phyloP scores from a whole-genome alignment of 345 rosid species.

The Murraya paniculata region DNA sequence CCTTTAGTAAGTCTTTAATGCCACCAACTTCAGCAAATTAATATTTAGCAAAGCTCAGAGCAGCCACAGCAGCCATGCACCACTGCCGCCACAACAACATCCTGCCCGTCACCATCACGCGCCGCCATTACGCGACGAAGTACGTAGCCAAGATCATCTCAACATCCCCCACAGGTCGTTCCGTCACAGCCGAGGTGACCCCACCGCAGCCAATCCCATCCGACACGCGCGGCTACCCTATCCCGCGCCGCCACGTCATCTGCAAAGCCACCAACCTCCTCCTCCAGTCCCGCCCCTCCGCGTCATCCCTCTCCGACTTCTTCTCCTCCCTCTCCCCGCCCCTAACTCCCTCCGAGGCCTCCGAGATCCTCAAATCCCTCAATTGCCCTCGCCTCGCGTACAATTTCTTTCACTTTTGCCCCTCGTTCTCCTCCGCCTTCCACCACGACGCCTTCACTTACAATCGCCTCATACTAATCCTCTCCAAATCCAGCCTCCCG shows the following conservation, averaged over 20 bases:
- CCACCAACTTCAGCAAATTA: too few relatives aligned
- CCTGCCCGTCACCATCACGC: background rate
- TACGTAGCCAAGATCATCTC: slow-evolving; percentile 79
- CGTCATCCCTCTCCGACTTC: slow-evolving; percentile 43
- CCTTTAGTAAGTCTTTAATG: background rate
- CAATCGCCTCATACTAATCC: slow-evolving; percentile 64
- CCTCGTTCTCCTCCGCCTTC: slow-evolving; percentile 49
- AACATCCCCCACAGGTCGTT: slow-evolving; percentile 68
- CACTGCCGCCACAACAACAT: background rate
- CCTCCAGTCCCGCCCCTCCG: slow-evolving; percentile 25
- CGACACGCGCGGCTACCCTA: slow-evolving; percentile 72
- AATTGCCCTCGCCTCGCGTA: slow-evolving; percentile 66
- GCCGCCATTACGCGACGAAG: slow-evolving; percentile 63
- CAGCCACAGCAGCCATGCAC: background rate
- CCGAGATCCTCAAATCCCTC: slow-evolving; percentile 80
- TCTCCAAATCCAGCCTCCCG: slow-evolving; percentile 60
- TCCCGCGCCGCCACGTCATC: slow-evolving; percentile 75
- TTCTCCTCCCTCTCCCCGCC: slow-evolving; percentile 57
- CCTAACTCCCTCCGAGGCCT: slow-evolving; percentile 73
- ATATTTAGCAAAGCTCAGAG: background rate
- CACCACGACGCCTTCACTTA: slow-evolving; percentile 61
- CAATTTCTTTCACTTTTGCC: slow-evolving; percentile 58
- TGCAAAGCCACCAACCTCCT: slow-evolving; percentile 68
- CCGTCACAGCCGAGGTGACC: slow-evolving; percentile 70
- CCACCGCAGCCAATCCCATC: slow-evolving; percentile 47